Base-by-base conservation (phyloP, 2,329 filamentous ascomycete species). In the Alternaria sp. region DNA sequence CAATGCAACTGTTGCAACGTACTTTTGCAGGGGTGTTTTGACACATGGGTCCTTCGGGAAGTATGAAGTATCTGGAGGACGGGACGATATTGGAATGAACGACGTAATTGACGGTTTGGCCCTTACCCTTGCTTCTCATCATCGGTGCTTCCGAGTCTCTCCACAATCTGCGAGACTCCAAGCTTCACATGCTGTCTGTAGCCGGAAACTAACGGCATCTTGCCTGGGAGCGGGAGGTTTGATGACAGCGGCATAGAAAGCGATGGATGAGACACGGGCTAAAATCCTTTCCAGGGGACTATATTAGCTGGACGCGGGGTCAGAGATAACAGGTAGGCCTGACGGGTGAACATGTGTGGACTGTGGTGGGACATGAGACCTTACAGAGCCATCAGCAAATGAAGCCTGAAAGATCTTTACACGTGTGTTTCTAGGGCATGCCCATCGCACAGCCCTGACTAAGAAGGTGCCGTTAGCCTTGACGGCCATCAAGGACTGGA, bases 291-390 rank as follows among this genome's bases (percentile, higher is more conserved):
- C 20, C 36, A 44, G 44, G 50, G 55, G 54, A 49, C 56, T 57
- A 41, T 36, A 18, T 38, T 54, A 60, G 59, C 51, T 57, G 52
- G 65, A 65, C 57, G 67, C 63, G 66, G 68, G 68, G 65, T 65
- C 58, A 18, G 36, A 44, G 54, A 34, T 40, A 50, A 44, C 34
- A 40, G 28, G 45, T 16, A 34, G 49, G 40, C 56, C 41, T 30
- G 34, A 28, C 55, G 46, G 56, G 43, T 53, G 55, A 27, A 51
- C 30, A 50, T 48, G 40, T 16, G 36, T 53, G n/a, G 58, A 36
- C 18, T 22, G 18, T 22, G 38, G 20, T 40, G n/a, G 18, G 38
- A 40, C 38, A 49, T 34, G 28, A 20, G 30, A 30, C 28, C 14
- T 16, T 32, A 28, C 45, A 34, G 30, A 49, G 28, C 45, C 20